A percentile compares a stretch with the other conserved stretches of the same genome.
Conservation (phyloP, 2,329 filamentous ascomycete genomes). For the Microcyclosporella mali region DNA sequence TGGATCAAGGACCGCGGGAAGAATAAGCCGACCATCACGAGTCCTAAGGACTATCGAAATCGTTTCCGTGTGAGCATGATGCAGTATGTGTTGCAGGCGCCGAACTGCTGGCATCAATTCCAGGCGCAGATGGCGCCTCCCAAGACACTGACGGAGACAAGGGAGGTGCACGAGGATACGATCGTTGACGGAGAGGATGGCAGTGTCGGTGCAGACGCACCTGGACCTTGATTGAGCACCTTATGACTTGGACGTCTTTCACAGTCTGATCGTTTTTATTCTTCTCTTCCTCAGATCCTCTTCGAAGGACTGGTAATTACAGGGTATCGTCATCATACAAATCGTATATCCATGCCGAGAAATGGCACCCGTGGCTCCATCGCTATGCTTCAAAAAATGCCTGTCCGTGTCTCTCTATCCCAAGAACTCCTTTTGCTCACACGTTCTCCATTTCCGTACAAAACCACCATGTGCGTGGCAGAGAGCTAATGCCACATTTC, state of each 20-base stretch:
- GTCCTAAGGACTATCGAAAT: slow-evolving; percentile 94
- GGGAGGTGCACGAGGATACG: slow-evolving; percentile 5
- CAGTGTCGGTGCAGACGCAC: background rate
- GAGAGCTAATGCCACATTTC: too few species aligned
- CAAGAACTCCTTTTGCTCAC: too few species aligned
- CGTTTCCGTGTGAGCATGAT: slow-evolving; percentile 96
- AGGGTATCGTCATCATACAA: slow-evolving; percentile 10
- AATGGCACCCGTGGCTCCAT: slow-evolving; percentile 8
- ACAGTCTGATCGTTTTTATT: too few species aligned
- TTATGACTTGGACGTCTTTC: too few species aligned
- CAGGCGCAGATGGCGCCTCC: slow-evolving; percentile 30
- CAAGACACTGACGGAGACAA: slow-evolving; percentile 28
- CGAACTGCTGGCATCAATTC: slow-evolving; percentile 72
- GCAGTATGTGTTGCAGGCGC: slow-evolving; percentile 70
- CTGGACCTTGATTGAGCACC: background rate
- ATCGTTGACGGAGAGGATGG: background rate
- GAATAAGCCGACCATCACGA: slow-evolving; percentile 86
- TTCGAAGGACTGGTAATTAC: too few species aligned
- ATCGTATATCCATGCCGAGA: slow-evolving; percentile 2
- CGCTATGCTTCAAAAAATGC: slow-evolving; percentile 11
- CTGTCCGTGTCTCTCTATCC: too few species aligned
- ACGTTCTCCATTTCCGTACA: too few species aligned
- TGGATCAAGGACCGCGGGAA: slow-evolving; percentile 98
- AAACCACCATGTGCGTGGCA: too few species aligned
- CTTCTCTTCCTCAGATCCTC: too few species aligned